Conservation (phyloP, 176 grass and related monocot species). For the Raddia distichophylla region DNA sequence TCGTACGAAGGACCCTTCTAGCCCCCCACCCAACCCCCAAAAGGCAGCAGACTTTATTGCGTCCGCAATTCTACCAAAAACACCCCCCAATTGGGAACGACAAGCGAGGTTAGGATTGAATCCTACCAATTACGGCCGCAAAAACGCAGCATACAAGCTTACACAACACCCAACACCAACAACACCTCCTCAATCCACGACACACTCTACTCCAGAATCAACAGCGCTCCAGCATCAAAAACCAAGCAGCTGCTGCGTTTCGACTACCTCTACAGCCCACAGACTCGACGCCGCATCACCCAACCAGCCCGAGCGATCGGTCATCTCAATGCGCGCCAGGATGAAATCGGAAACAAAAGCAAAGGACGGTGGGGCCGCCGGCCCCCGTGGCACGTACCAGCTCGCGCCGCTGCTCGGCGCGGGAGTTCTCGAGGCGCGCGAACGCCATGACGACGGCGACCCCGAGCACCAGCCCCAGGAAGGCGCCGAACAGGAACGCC, state of each 20-base stretch:
- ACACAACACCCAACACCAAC: not conserved
- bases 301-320: not conserved
- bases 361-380: not conserved
- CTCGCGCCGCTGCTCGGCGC: slow-evolving; percentile 77
- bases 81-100: not conserved
- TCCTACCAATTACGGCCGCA: slow-evolving; percentile 17
- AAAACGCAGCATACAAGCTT: not conserved
- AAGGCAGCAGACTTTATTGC: not conserved
- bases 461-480: slow-evolving; percentile 70
- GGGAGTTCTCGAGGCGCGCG: slow-evolving; percentile 69
- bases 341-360: not conserved
- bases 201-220: not conserved
- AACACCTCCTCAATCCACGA: not conserved
- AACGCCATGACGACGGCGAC: slow-evolving; percentile 78
- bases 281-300: not conserved
- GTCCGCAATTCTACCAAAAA: not conserved
- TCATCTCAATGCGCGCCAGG: not conserved
- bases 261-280: not conserved
- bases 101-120: slow-evolving; percentile 6
- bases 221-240: not conserved
- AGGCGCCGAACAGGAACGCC: slow-evolving; percentile 79
- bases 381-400: slow-evolving; percentile 49
- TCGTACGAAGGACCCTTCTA: not conserved
- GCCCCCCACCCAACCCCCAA: not conserved
- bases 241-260: not conserved